Percentiles rank a stretch among this genome's conserved stretches.
These are phyloP conservation scores for Tarenaya hassleriana DNA, from an alignment of 345 rosid genomes.

Conservation along the genomic window DNA sequence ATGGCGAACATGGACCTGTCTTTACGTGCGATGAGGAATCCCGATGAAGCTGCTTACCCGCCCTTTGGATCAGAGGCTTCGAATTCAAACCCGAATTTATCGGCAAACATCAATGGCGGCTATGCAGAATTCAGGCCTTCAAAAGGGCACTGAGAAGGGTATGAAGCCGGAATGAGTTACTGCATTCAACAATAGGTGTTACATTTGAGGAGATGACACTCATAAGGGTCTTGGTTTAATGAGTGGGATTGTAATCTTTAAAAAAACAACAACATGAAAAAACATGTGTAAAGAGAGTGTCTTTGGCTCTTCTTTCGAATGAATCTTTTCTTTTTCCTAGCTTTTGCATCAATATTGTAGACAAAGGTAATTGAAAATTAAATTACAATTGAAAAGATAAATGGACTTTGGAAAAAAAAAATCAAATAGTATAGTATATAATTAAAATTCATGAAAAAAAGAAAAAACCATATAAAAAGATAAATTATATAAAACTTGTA, in stretches of 20 bases:
- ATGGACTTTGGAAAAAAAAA: too few relatives aligned
- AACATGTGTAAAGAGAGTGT: constrained; percentile 27
- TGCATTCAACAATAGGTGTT: not conserved
- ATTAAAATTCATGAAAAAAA: too few relatives aligned
- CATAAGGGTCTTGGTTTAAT: constrained; percentile 1
- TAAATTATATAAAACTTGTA: too few relatives aligned
- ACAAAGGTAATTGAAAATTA: not conserved
- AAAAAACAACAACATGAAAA: not conserved
- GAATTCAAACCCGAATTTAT: constrained; percentile 19
- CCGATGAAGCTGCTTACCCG: constrained; percentile 38
- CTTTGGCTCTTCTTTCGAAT: constrained; percentile 8
- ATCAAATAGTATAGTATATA: too few relatives aligned
- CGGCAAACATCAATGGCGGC: constrained; percentile 18
- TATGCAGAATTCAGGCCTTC: constrained; percentile 67
- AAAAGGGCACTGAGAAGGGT: constrained; percentile 48
- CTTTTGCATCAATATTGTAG: constrained; percentile 2
- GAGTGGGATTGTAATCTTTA: constrained; percentile 20
- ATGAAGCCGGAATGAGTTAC: not conserved
- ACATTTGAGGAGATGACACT: constrained; percentile 7
- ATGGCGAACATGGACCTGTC: constrained; percentile 57
- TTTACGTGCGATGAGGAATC: constrained; percentile 42
- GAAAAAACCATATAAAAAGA: too few relatives aligned
- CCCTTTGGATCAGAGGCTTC: constrained; percentile 13
- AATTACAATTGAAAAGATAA: too few relatives aligned
- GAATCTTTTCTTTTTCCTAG: constrained; percentile 1